Evolutionary conservation across 306 rosid genomes (phyloP), one percentile per base, ranked within the genome.

Genomic region (Rubus idaeus): DNA sequence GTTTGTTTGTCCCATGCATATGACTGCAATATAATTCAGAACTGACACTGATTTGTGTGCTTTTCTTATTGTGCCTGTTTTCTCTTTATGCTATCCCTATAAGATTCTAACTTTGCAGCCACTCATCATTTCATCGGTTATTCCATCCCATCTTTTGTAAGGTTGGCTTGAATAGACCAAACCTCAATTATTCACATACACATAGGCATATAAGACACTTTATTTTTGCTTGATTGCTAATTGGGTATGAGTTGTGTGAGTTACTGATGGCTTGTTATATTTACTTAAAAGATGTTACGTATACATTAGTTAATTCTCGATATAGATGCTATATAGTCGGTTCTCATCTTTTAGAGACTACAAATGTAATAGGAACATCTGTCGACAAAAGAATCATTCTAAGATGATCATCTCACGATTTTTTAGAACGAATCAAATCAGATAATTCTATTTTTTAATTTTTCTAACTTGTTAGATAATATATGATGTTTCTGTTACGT

Each of bases 101-200:
- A 67, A 67, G 39, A 44, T n/a, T 67, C 18, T n/a, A 10, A 44
- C 71, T 44, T 44, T 67, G 71, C 50, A 44, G 18, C 53, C 71
- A n/a, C 71, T 44, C 53, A 66, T 41, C 70, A 12, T 53, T 67
- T 44, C 53, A 66, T 41, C 70, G 6, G 71, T 67, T 67, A 42
- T 44, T 66, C 71, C 52, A 42, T 67, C 52, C 52, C 71, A 67
- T 67, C 71, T 44, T 67, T 67, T 67, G 71, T 67, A n/a, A 67
- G 52, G 71, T 41, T 67, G 35, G 37, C 71, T 42, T 42, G 71
- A 67, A 67, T 67, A 20, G 71, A 67, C 71, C 71, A 67, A 67
- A n/a, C 71, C 37, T 67, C 52, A 67, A 67, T 42, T 18, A 67
- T 66, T 66, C 70, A 65, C 20, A 6, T 13, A 63, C 45, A 12